These are phyloP conservation scores for Pythium insidiosum DNA, from an alignment of 352 stramenopile species.

Conservation along the genomic window DNA sequence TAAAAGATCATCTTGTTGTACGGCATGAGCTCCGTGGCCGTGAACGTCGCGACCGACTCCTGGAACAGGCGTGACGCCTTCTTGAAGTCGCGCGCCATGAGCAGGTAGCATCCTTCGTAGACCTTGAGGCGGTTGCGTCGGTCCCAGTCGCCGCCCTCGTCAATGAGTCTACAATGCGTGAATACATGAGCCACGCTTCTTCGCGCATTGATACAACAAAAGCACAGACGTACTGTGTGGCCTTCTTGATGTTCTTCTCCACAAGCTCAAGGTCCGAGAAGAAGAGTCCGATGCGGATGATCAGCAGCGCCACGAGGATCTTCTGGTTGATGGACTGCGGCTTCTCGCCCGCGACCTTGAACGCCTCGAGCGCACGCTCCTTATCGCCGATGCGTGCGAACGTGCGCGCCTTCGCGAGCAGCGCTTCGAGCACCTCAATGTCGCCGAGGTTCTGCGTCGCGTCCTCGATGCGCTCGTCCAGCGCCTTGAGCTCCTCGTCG, in stretches of 20 bases:
- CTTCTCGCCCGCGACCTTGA: slow-evolving; percentile 87
- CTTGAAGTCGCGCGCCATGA: slow-evolving; percentile 93
- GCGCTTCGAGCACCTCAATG: slow-evolving; percentile 96
- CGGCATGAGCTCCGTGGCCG: slow-evolving; percentile 94
- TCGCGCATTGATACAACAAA: too few species aligned
- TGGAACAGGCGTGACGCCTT: slow-evolving; percentile 90
- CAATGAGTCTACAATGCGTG: slow-evolving; percentile 63
- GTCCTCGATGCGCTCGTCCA: slow-evolving; percentile 87
- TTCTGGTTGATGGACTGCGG: slow-evolving; percentile 96
- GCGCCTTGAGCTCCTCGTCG: slow-evolving; percentile 50
- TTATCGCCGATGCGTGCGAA: slow-evolving; percentile 91
- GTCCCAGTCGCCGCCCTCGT: slow-evolving; percentile 98
- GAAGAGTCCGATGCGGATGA: slow-evolving; percentile 85
- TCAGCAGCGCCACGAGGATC: slow-evolving; percentile 95
- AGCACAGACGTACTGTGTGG: slow-evolving; percentile 38
- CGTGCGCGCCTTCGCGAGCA: slow-evolving; percentile 92
- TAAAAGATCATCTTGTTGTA: slow-evolving; percentile 98
- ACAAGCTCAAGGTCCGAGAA: slow-evolving; percentile 82
- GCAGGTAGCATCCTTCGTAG: slow-evolving; percentile 93
- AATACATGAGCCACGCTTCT: slow-evolving; percentile 4
- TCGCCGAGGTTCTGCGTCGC: slow-evolving; percentile 96
- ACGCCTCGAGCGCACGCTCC: slow-evolving; percentile 86
- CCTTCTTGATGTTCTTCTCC: slow-evolving; percentile 85
- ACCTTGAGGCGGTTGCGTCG: slow-evolving; percentile 97
- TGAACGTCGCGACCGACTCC: slow-evolving; percentile 98